phyloP scores from a whole-genome alignment of 2,329 filamentous ascomycete species.

The Aureobasidium subglaciale region DNA sequence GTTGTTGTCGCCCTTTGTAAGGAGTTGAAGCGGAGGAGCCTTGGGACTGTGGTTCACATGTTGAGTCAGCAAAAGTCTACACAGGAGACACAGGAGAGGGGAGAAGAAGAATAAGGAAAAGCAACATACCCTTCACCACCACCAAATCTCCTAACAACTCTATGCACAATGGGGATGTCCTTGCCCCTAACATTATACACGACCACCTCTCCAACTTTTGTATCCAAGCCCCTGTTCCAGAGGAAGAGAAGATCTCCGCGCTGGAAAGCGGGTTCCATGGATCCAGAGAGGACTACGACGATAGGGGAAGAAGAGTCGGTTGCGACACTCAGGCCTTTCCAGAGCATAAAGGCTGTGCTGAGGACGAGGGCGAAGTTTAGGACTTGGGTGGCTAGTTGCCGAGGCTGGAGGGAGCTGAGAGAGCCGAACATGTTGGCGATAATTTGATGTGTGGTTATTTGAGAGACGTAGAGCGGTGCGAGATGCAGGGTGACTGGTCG shows the following conservation, averaged over 20 bases:
- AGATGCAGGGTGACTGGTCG: not conserved
- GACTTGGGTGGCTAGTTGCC: conserved; percentile 72
- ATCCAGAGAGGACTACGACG: conserved; percentile 76
- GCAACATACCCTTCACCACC: conserved; percentile 31
- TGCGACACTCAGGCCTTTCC: conserved; percentile 76
- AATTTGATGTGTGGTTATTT: not conserved
- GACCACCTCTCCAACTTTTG: conserved; percentile 64
- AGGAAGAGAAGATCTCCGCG: conserved; percentile 68
- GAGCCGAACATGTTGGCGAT: conserved; percentile 55
- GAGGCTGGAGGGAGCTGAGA: conserved; percentile 61
- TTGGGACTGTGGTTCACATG: not conserved
- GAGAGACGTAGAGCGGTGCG: not conserved
- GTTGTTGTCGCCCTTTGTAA: conserved; percentile 99
- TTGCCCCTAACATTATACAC: conserved; percentile 85
- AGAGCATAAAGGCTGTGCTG: conserved; percentile 86
- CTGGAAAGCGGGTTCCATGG: conserved; percentile 78
- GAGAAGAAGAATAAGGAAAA: conserved; percentile 19
- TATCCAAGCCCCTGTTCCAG: conserved; percentile 62
- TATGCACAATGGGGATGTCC: conserved; percentile 95
- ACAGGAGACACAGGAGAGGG: not conserved
- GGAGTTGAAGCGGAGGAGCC: conserved; percentile 36
- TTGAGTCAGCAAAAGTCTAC: not conserved
- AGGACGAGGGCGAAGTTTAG: conserved; percentile 89
- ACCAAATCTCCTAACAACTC: conserved; percentile 68
- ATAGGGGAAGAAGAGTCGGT: conserved; percentile 62